Base-by-base conservation (phyloP, 2,329 filamentous ascomycete species). In the Xylariaceae sp. region DNA sequence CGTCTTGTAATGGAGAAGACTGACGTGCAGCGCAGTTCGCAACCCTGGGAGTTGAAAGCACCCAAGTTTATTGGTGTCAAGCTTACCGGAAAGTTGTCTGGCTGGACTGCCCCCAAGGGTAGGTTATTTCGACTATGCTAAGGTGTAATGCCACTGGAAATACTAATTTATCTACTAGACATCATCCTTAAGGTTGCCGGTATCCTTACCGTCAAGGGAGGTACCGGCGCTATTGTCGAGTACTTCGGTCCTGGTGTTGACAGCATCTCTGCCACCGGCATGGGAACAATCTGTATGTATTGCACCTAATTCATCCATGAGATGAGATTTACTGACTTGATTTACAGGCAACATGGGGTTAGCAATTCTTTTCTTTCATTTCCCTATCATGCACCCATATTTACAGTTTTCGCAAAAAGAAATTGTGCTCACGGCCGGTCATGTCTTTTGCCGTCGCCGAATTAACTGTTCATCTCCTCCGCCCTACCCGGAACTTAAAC, bases 121-220 rank as follows among this genome's bases (percentile, higher is more conserved):
- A 77, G 65, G 80, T 75, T 50, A 47, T 61, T 35, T 8, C 12
- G 8, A 3, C 30, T 11, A 26, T 41, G 2, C n/a, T 7, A 2
- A 31, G 30, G 6, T 49, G 5, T 29, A 6, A 31, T 11, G 3
- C 31, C 9, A 11, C 5, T 6, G 27, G 19, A 43, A 26, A 27
- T 9, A 40, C 62, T 63, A 55, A 62, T 42, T 35, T 4, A 4
- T 37, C 49, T 29, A 42, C 3, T 62, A 91, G 91, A 97, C 71
- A 90, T 99, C 62, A 99, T 99, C 68, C 83, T 96, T 55, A 96
- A 96, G 85, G 88, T 97, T 62, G 94, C 94, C 64, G 94, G 92
- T 69, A 95, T 96, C 63, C 83, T 96, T 42, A 97, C 94, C 49
- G 94, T 99, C 69, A 97, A 97, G 83, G 94, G 94, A 72, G 94